Evolutionary conservation across 2,329 filamentous ascomycete species (phyloP).

Genomic region (Coleophoma cylindrospora): DNA sequence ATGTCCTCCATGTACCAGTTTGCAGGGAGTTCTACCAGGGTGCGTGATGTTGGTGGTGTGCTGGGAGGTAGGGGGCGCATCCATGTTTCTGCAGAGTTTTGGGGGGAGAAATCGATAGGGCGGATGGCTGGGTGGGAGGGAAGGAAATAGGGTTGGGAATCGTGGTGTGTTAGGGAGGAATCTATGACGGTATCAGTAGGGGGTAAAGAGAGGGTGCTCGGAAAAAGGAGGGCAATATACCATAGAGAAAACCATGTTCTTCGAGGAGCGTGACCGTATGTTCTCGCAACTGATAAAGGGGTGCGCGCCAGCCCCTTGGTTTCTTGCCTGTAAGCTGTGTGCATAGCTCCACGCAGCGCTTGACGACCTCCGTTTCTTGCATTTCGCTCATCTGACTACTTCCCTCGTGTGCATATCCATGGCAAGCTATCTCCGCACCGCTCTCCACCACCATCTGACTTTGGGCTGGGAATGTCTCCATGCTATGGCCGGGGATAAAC

Average conservation of each 20-base stretch:
- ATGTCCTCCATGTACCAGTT: slow-evolving; percentile 48
- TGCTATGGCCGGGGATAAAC: slow-evolving; percentile 55
- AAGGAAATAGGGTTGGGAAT: slow-evolving; percentile 43
- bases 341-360: slow-evolving; percentile 40
- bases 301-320: slow-evolving; percentile 44
- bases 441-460: slow-evolving; percentile 43
- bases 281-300: slow-evolving; percentile 44
- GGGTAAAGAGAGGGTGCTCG: not conserved
- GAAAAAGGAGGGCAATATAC: slow-evolving; percentile 5
- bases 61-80: slow-evolving; percentile 35
- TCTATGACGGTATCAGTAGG: slow-evolving; percentile 22
- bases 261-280: slow-evolving; percentile 42
- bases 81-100: slow-evolving; percentile 33
- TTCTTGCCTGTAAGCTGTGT: slow-evolving; percentile 36
- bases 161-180: slow-evolving; percentile 43
- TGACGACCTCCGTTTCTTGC: slow-evolving; percentile 44
- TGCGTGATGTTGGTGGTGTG: slow-evolving; percentile 17
- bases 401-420: slow-evolving; percentile 25
- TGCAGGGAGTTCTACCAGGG: slow-evolving; percentile 41
- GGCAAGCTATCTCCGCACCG: slow-evolving; percentile 43
- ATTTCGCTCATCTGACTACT: slow-evolving; percentile 37
- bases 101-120: slow-evolving; percentile 32
- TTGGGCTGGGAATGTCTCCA: slow-evolving; percentile 50
- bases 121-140: slow-evolving; percentile 33
- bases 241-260: slow-evolving; percentile 41